A percentile compares a stretch with the other conserved stretches of the same genome.
phyloP scores from a whole-genome alignment of 2,329 filamentous ascomycete genomes.

The Neoarthrinium moseri region DNA sequence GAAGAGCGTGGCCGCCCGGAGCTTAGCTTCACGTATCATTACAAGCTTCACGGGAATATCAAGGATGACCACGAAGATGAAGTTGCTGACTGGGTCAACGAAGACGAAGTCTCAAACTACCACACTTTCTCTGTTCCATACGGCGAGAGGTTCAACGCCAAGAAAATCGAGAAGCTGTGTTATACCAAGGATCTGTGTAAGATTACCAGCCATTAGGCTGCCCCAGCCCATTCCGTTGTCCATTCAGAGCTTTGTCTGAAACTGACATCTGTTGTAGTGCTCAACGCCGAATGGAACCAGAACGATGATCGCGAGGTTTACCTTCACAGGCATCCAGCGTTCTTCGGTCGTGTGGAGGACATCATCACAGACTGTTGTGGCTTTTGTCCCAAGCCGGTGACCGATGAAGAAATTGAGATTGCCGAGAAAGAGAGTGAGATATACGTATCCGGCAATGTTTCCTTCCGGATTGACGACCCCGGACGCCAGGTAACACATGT shows the following conservation, averaged over 20 bases:
- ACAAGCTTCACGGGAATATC: slow-evolving; percentile 64
- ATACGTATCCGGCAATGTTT: slow-evolving; percentile 71
- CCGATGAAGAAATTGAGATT: slow-evolving; percentile 68
- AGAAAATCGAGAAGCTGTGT: slow-evolving; percentile 76
- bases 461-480: slow-evolving; percentile 78
- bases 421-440: slow-evolving; percentile 71
- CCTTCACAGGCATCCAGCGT: slow-evolving; percentile 80
- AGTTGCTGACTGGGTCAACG: slow-evolving; percentile 77
- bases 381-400: slow-evolving; percentile 68
- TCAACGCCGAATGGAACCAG: slow-evolving; percentile 87
- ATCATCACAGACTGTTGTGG: slow-evolving; percentile 82
- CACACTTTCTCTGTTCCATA: slow-evolving; percentile 75
- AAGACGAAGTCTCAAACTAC: slow-evolving; percentile 76
- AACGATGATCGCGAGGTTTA: slow-evolving; percentile 72
- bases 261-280: slow-evolving; percentile 44
- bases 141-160: slow-evolving; percentile 59
- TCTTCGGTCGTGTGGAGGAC: slow-evolving; percentile 75
- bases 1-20: slow-evolving; percentile 69
- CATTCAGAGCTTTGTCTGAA: too few relatives aligned
- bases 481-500: slow-evolving; percentile 65
- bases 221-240: too few relatives aligned
- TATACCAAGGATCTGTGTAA: slow-evolving; percentile 72
- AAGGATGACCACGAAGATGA: slow-evolving; percentile 79
- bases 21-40: slow-evolving; percentile 39
- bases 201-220: too few relatives aligned